Base-by-base conservation (phyloP, 225 moss, liverwort and hornwort species). In the Bryoerythrophyllum caledonicum region DNA sequence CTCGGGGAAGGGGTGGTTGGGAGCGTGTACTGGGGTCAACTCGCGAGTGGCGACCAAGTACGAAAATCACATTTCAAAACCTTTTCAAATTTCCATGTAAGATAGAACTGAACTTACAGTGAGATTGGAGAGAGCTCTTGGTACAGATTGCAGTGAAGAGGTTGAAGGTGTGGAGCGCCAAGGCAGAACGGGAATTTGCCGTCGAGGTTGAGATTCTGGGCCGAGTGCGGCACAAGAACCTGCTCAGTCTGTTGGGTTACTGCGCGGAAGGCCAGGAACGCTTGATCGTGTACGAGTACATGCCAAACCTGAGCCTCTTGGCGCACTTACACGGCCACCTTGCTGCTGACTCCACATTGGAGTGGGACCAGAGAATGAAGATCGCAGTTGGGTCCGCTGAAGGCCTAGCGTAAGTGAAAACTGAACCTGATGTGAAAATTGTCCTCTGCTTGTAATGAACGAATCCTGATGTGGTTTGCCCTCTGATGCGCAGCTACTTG, bases 141-240 rank as follows among this genome's bases (percentile, higher is more conserved):
- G 37, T 73, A 78, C 89, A 97, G 95, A 99, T 99, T 73, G 94
- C 95, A 65, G 95, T 93, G 26, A 99, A 99, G 82, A 79, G 91
- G 76, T 73, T 99, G 80, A 99, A 93, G 83, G 89, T 92, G 27
- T 95, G 97, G 89, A 99, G 95, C 67, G 90, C 90, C 19, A 95
- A 92, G 83, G 87, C 95, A 40, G 95, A 93, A 72, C 88, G 79
- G 81, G 99, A 95, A 71, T 99, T 99, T 65, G 90, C 93, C 13
- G 99, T 93, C 53, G 99, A 95, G 79, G 83, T 99, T 34, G 99
- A 99, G 84, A 95, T 93, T 74, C 79, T 99, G 51, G 95, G 95
- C 13, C 89, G 93, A 40, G 93, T 99, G 52, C 88, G 95, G 71
- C 99, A 99, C 61, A 89, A 75, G 75, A 99, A 95, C 83, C 86